Conservation (phyloP, 2,329 filamentous ascomycete genomes). For the Trichoderma hamatum region DNA sequence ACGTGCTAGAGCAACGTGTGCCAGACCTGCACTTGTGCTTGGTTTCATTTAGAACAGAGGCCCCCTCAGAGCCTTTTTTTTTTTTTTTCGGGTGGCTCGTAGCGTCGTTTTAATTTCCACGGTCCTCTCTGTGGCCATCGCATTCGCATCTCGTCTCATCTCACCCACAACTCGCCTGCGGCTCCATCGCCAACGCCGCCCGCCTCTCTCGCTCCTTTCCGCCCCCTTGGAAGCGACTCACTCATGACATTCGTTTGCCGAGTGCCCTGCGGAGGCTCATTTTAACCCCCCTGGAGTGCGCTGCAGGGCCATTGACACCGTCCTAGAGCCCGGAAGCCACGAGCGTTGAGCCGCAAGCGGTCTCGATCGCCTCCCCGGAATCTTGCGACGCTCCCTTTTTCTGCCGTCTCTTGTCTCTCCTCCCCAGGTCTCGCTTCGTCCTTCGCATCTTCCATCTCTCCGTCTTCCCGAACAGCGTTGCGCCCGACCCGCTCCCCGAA, state of each 20-base stretch:
- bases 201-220: constrained; percentile 1
- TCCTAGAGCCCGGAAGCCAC: background rate
- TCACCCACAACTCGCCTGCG: constrained; percentile 5
- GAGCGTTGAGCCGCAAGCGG: constrained; percentile 19
- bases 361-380: constrained; percentile 9
- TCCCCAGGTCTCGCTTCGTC: background rate
- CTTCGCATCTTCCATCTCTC: background rate
- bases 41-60: constrained; percentile 13
- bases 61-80: constrained; percentile 12
- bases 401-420: background rate
- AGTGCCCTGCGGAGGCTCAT: constrained; percentile 25
- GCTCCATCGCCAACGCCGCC: constrained; percentile 13
- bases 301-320: constrained; percentile 22
- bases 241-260: constrained; percentile 26
- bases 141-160: constrained; percentile 18
- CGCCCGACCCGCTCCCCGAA: background rate
- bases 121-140: constrained; percentile 14
- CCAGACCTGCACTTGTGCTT: background rate
- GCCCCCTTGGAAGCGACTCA: constrained; percentile 24
- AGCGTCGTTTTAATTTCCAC: constrained; percentile 23
- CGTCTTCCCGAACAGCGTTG: background rate
- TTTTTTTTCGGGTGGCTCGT: constrained; percentile 7
- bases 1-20: background rate
- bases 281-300: constrained; percentile 25
- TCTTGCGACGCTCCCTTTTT: constrained; percentile 23